Evolutionary conservation across 2,329 filamentous ascomycete species (phyloP), one percentile per base, ranked within the genome.

Genomic region (Aspergillus fructus): DNA sequence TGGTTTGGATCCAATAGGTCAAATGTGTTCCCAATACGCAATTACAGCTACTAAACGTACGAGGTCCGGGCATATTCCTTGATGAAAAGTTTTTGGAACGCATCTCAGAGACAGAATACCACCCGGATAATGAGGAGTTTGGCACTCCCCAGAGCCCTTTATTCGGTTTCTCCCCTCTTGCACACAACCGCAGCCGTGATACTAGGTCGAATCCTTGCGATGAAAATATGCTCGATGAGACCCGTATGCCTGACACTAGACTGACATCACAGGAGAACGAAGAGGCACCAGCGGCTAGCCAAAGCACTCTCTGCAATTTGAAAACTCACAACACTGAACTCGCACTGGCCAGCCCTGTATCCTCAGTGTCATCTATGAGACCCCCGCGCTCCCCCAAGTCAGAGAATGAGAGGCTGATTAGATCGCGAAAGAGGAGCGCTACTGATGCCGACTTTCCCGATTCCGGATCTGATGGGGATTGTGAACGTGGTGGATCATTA

Each of bases 371-470:
- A 23, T 55, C 42, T 53, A 11, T 43, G 5, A 47, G 23, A 24
- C 5, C 27, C 5, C 27, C 5, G 9, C 19, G 39, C 23, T 41
- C 54, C 19, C 43, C 52, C 27, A 47, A 54, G 23, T 33, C 49
- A n/a, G 34, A 53, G 15, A 34, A 40, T 13, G 42, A 50, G 17
- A 37, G 52, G 21, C 24, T 47, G 24, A 47, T 30, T 11, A 52
- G 23, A 6, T 53, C 56, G 8, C 39, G 63, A 19, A 72, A 72
- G 56, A 64, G 69, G 55, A 68, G 56, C 21, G 68, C 70, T 9
- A 59, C 59, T 27, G 63, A 64, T 30, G 69, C 70, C 9, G 69
- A 66, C 13, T 50, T 72, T 2, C 62, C 68, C 6, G 68, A 71
- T 52, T 66, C 62, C 9, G 63, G 62, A 3, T 61, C 63, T 7